A percentile compares a stretch with the other conserved stretches of the same genome.
phyloP scores from a whole-genome alignment of 2,329 filamentous ascomycete species.

The Hymenoscyphus linearis region DNA sequence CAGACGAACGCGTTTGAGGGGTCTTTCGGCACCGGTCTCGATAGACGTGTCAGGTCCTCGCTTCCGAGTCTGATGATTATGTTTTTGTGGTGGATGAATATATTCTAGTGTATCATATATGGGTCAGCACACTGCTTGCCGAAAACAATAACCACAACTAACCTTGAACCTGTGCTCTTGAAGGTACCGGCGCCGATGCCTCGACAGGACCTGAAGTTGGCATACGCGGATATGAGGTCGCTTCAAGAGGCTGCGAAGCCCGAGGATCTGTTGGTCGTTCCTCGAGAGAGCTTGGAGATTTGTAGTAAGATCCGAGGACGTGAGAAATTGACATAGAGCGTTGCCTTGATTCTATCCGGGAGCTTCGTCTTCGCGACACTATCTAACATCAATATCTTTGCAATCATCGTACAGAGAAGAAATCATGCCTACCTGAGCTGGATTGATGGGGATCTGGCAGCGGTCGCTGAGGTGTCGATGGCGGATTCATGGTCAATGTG shows the following conservation, averaged over 20 bases:
- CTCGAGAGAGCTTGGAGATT: too few species aligned
- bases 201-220: slow-evolving; percentile 16
- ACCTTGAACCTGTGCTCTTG: too few species aligned
- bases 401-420: slow-evolving; percentile 13
- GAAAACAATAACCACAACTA: too few species aligned
- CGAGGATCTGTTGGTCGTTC: too few species aligned
- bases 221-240: too few species aligned
- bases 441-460: slow-evolving; percentile 11
- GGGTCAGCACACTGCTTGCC: too few species aligned
- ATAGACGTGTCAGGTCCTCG: slow-evolving; percentile 15
- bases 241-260: too few species aligned
- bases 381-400: slow-evolving; percentile 14
- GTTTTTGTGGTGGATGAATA: too few species aligned
- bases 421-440: slow-evolving; percentile 10
- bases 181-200: too few species aligned
- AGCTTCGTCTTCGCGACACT: slow-evolving; percentile 16
- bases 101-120: too few species aligned
- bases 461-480: slow-evolving; percentile 13
- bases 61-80: slow-evolving; percentile 18
- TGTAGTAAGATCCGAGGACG: too few species aligned
- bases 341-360: slow-evolving; percentile 14
- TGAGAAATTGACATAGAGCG: slow-evolving; percentile 14
- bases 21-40: slow-evolving; percentile 12
- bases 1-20: slow-evolving; percentile 4
- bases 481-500: slow-evolving; percentile 12